phyloP scores from a whole-genome alignment of 2,329 filamentous ascomycete species.

The Chaetomiaceae sp. region DNA sequence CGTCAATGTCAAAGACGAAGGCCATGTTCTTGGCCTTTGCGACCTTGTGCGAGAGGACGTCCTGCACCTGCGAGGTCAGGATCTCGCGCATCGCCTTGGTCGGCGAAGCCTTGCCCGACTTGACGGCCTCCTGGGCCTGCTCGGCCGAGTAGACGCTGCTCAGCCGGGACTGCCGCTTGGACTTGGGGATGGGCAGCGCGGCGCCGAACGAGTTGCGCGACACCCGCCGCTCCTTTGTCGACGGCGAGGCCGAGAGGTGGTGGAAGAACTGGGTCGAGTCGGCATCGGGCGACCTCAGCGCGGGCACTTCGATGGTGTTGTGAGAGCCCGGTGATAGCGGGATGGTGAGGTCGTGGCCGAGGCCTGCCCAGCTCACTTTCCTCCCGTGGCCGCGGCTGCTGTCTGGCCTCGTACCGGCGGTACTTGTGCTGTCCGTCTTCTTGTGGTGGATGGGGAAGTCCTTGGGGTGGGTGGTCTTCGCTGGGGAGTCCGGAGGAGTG shows the following conservation, averaged over 20 bases:
- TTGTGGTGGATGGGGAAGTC: slow-evolving; percentile 14
- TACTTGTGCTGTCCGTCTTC: slow-evolving; percentile 13
- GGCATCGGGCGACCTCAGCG: slow-evolving; percentile 62
- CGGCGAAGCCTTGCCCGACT: slow-evolving; percentile 45
- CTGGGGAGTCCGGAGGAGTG: slow-evolving; percentile 21
- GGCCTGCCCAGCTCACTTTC: slow-evolving; percentile 9
- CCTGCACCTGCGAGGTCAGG: slow-evolving; percentile 65
- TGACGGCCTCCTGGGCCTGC: slow-evolving; percentile 35
- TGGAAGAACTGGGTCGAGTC: slow-evolving; percentile 69
- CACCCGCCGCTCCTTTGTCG: slow-evolving; percentile 61
- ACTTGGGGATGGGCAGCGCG: slow-evolving; percentile 66
- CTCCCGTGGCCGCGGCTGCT: slow-evolving; percentile 5
- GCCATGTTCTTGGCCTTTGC: slow-evolving; percentile 71
- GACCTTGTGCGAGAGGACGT: slow-evolving; percentile 62
- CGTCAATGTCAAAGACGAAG: slow-evolving; percentile 76
- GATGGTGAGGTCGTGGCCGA: slow-evolving; percentile 21
- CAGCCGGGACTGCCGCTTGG: slow-evolving; percentile 64
- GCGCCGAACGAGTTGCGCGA: slow-evolving; percentile 75
- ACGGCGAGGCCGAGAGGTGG: slow-evolving; percentile 63
- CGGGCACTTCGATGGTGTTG: slow-evolving; percentile 64
- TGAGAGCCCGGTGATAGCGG: slow-evolving; percentile 29
- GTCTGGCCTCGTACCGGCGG: slow-evolving; percentile 5
- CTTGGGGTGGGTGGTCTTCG: slow-evolving; percentile 12
- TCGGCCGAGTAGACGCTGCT: slow-evolving; percentile 49
- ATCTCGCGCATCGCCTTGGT: slow-evolving; percentile 54